Evolutionary conservation across 495 filamentous ascomycete species (phyloP).

Genomic region (Parmelia sp.): DNA sequence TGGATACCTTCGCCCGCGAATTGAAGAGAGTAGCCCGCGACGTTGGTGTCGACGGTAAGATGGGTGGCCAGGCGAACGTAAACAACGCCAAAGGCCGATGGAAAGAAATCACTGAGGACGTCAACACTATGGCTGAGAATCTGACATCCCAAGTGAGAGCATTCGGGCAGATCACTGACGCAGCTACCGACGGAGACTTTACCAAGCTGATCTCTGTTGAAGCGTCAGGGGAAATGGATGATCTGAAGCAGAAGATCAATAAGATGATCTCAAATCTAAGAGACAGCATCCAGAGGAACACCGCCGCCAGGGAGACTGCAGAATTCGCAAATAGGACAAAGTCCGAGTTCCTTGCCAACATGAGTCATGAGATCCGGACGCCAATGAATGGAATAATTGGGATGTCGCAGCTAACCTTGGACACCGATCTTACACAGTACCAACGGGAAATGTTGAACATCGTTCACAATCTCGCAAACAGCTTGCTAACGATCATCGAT

Average conservation of each 20-base stretch:
- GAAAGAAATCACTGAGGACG: slow-evolving; percentile 97
- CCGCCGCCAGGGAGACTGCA: slow-evolving; percentile 90
- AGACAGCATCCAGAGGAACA: slow-evolving; percentile 96
- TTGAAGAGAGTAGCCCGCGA: slow-evolving; percentile 94
- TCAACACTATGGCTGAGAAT: slow-evolving; percentile 99
- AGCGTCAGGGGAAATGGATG: slow-evolving; percentile 98
- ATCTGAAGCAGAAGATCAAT: slow-evolving; percentile 98
- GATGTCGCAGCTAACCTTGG: slow-evolving; percentile 95
- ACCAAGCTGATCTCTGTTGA: slow-evolving; percentile 96
- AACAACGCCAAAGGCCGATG: slow-evolving; percentile 89
- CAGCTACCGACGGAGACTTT: slow-evolving; percentile 94
- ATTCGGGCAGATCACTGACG: slow-evolving; percentile 96
- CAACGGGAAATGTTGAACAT: slow-evolving; percentile 99
- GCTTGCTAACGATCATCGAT: slow-evolving; percentile 95
- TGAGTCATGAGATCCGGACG: slow-evolving; percentile 98
- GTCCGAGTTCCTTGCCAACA: slow-evolving; percentile 97
- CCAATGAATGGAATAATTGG: slow-evolving; percentile 86
- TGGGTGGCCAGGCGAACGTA: slow-evolving; percentile 96
- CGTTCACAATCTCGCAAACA: slow-evolving; percentile 95
- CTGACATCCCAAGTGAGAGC: slow-evolving; percentile 95
- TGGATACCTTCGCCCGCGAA: slow-evolving; percentile 95
- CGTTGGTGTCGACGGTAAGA: slow-evolving; percentile 96
- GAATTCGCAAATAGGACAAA: slow-evolving; percentile 98
- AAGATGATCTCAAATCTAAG: slow-evolving; percentile 96
- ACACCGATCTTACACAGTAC: slow-evolving; percentile 83